A percentile compares a stretch with the other conserved stretches of the same genome.
phyloP scores from a whole-genome alignment of 2,329 filamentous ascomycete genomes.

The Hysterium pulicare region DNA sequence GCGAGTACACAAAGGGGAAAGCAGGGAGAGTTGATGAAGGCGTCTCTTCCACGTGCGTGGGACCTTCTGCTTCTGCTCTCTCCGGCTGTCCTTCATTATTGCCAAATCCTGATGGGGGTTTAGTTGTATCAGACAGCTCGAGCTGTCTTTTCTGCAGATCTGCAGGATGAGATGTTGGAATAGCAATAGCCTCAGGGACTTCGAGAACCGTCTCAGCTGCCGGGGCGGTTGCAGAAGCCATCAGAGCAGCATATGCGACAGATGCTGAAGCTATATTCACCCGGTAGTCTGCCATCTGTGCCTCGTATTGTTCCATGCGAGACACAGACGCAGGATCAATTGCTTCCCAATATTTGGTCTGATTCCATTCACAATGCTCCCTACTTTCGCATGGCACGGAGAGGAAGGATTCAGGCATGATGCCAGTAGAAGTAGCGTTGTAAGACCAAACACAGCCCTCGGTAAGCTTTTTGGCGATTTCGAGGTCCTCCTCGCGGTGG shows the following conservation, averaged over 20 bases:
- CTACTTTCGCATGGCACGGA: constrained; percentile 46
- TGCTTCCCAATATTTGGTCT: constrained; percentile 42
- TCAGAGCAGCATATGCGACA: constrained; percentile 25
- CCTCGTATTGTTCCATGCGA: constrained; percentile 10
- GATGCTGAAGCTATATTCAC: constrained; percentile 31
- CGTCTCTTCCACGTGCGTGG: constrained; percentile 12
- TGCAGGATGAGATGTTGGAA: constrained; percentile 11
- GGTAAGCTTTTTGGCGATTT: constrained; percentile 56
- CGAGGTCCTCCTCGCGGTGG: constrained; percentile 51
- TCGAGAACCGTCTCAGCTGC: constrained; percentile 11
- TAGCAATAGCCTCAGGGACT: constrained; percentile 14
- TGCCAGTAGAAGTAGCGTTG: constrained; percentile 53
- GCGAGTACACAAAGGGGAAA: constrained; percentile 30
- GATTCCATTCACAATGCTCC: constrained; percentile 43
- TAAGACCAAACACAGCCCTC: constrained; percentile 65
- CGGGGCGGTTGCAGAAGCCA: constrained; percentile 22
- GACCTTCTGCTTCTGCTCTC: constrained; percentile 3
- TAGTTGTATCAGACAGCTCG: not conserved
- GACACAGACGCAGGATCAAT: constrained; percentile 33
- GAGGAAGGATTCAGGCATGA: constrained; percentile 60
- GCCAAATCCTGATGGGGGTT: not conserved
- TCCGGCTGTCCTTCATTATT: constrained; percentile 1
- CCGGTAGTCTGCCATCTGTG: constrained; percentile 35
- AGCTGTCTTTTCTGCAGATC: constrained; percentile 8
- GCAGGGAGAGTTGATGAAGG: constrained; percentile 21